phyloP scores from a whole-genome alignment of 768 basidiomycete species.

The Trametes elegans region DNA sequence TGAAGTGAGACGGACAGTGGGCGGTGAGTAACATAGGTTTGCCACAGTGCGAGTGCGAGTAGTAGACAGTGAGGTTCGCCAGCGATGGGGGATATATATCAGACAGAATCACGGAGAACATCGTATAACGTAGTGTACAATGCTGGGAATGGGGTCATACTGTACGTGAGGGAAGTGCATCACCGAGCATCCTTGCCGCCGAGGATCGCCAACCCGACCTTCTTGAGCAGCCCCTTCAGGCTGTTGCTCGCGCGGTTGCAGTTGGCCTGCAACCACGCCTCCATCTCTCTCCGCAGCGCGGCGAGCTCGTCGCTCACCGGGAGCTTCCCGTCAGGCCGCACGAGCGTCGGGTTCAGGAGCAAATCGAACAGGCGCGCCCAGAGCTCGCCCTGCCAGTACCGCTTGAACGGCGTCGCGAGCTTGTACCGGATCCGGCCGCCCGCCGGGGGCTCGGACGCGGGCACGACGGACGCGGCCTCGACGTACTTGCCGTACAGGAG shows the following conservation, averaged over 20 bases:
- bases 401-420: conserved; percentile 76
- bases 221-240: conserved; percentile 79
- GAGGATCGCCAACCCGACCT: conserved; percentile 60
- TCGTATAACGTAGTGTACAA: not conserved
- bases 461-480: conserved; percentile 58
- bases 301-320: conserved; percentile 73
- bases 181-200: conserved; percentile 27
- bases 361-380: conserved; percentile 85
- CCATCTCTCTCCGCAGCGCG: conserved; percentile 74
- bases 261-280: conserved; percentile 80
- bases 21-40: not conserved
- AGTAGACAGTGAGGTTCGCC: not conserved
- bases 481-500: conserved; percentile 98
- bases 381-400: conserved; percentile 92
- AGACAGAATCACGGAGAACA: not conserved
- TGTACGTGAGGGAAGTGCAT: not conserved
- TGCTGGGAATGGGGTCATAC: too few species aligned
- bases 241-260: conserved; percentile 83
- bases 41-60: not conserved
- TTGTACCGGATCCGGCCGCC: conserved; percentile 46
- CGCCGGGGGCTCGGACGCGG: conserved; percentile 33
- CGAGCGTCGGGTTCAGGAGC: conserved; percentile 77
- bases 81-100: not conserved
- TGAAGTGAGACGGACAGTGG: too few species aligned
- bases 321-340: conserved; percentile 53